Evolutionary conservation across 768 basidiomycete species (phyloP).

Genomic region (Suillus hirtellus): DNA sequence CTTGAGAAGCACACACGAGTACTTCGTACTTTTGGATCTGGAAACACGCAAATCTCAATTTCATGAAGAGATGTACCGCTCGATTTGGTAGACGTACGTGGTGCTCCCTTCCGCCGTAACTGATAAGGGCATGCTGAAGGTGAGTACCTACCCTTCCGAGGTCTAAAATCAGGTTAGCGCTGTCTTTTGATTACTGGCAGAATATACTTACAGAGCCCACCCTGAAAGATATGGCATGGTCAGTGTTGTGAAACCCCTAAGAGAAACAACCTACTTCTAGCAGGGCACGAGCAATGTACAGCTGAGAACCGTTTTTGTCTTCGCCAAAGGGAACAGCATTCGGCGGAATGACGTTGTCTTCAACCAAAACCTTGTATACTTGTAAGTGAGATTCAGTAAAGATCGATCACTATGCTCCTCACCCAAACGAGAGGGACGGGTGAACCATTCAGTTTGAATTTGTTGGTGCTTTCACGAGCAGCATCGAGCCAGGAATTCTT

Average conservation of each 20-base stretch:
- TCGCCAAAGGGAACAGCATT: constrained; percentile 36
- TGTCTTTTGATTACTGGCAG: neutral
- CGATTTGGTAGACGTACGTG: neutral
- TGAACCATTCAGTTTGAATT: constrained; percentile 30
- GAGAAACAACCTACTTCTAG: constrained; percentile 18
- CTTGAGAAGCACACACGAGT: constrained; percentile 7
- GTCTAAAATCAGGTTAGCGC: neutral
- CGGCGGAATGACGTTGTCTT: constrained; percentile 33
- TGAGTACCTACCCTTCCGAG: constrained; percentile 5
- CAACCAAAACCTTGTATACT: constrained; percentile 26
- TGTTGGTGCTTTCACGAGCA: constrained; percentile 31
- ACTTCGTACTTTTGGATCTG: constrained; percentile 9
- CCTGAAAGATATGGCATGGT: constrained; percentile 13
- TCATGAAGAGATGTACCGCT: neutral
- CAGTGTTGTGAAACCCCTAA: neutral
- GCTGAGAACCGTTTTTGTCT: constrained; percentile 28
- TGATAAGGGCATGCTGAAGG: constrained; percentile 5
- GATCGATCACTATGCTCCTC: constrained; percentile 1
- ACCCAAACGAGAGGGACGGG: constrained; percentile 35
- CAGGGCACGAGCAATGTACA: constrained; percentile 34
- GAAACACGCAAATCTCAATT: neutral
- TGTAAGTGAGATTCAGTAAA: neutral
- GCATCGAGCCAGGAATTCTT: constrained; percentile 24
- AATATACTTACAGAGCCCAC: constrained; percentile 28
- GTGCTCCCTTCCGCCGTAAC: constrained; percentile 8